Percentiles rank a stretch among this genome's conserved stretches.
Conservation (phyloP, 1,284 basidiomycete species). For the Ustanciosporium gigantosporum region DNA sequence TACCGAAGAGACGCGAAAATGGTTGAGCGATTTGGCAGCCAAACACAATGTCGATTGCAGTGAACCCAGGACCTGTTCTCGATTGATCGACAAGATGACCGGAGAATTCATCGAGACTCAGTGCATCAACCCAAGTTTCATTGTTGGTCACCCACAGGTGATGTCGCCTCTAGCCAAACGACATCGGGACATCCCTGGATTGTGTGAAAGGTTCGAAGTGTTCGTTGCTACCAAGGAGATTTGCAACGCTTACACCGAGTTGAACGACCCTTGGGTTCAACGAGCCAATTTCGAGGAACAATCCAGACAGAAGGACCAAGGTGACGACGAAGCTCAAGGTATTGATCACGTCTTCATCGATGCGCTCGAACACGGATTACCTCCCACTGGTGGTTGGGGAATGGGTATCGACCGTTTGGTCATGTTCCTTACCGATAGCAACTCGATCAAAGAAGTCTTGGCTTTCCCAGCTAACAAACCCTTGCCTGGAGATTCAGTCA, state of each 20-base stretch:
- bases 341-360: slow-evolving; percentile 69
- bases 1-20: slow-evolving; percentile 84
- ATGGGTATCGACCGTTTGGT: slow-evolving; percentile 47
- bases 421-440: slow-evolving; percentile 51
- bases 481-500: slow-evolving; percentile 32
- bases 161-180: slow-evolving; percentile 89
- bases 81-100: slow-evolving; percentile 94
- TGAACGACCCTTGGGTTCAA: slow-evolving; percentile 74
- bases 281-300: slow-evolving; percentile 91
- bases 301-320: slow-evolving; percentile 88
- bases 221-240: slow-evolving; percentile 99
- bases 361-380: slow-evolving; percentile 93
- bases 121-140: slow-evolving; percentile 95
- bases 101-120: slow-evolving; percentile 97
- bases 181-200: slow-evolving; percentile 66
- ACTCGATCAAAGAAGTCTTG: slow-evolving; percentile 84
- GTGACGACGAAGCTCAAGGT: slow-evolving; percentile 97
- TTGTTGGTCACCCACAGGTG: slow-evolving; percentile 94
- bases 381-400: slow-evolving; percentile 82
- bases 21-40: slow-evolving; percentile 78
- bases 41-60: slow-evolving; percentile 94
- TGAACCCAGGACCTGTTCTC: slow-evolving; percentile 92
- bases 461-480: slow-evolving; percentile 91
- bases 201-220: slow-evolving; percentile 97
- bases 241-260: slow-evolving; percentile 75